These are phyloP conservation scores for Psophocarpus tetragonolobus DNA, from an alignment of 306 rosid species.

Conservation along the genomic window DNA sequence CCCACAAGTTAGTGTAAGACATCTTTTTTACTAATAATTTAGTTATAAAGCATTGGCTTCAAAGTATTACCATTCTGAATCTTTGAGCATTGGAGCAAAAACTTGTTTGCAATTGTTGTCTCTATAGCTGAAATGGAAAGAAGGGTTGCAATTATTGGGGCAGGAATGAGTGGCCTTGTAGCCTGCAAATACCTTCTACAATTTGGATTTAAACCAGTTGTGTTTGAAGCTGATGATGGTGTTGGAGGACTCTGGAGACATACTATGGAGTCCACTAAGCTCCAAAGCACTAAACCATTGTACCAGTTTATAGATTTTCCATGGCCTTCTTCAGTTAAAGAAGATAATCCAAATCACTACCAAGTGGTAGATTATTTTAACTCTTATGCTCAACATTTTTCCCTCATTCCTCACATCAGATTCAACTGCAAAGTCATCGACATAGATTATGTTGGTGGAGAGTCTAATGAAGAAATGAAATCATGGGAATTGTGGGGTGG, in stretches of 20 bases:
- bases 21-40: neutral
- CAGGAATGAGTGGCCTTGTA: slow-evolving; percentile 56
- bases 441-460: slow-evolving; percentile 53
- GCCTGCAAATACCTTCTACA: slow-evolving; percentile 47
- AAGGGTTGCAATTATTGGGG: slow-evolving; percentile 54
- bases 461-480: slow-evolving; percentile 37
- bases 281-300: slow-evolving; percentile 34
- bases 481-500: slow-evolving; percentile 59
- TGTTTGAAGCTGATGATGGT: slow-evolving; percentile 50
- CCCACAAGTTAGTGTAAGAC: no score
- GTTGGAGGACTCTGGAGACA: slow-evolving; percentile 62
- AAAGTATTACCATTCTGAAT: neutral
- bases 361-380: slow-evolving; percentile 45
- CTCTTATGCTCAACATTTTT: slow-evolving; percentile 51
- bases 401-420: slow-evolving; percentile 41
- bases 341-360: slow-evolving; percentile 35
- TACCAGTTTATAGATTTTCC: slow-evolving; percentile 52
- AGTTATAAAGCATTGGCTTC: neutral
- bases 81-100: neutral
- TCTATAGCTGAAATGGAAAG: slow-evolving; percentile 36
- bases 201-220: slow-evolving; percentile 47
- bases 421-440: slow-evolving; percentile 51
- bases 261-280: slow-evolving; percentile 49
- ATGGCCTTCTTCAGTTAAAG: slow-evolving; percentile 52
- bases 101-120: neutral